A percentile compares a stretch with the other conserved stretches of the same genome.
These are phyloP conservation scores for Aulographum hederae DNA, from an alignment of 2,329 filamentous ascomycete genomes.

Conservation along the genomic window DNA sequence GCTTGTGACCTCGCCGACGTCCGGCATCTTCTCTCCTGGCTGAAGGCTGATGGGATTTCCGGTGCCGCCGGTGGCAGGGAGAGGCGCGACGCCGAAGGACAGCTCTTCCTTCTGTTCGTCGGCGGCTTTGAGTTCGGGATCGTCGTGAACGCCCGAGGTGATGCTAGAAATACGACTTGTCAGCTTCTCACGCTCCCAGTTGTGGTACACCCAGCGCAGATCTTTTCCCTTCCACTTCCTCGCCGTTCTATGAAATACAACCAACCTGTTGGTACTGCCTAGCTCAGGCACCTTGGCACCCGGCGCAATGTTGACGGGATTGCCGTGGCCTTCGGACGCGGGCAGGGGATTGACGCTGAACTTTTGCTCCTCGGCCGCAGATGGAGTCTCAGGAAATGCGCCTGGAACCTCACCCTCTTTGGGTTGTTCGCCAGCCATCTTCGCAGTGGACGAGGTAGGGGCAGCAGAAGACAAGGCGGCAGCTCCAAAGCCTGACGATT, in stretches of 20 bases:
- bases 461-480: conserved; percentile 47
- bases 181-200: conserved; percentile 6
- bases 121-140: conserved; percentile 8
- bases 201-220: conserved; percentile 6
- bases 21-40: conserved; percentile 67
- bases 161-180: conserved; percentile 43
- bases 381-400: conserved; percentile 54
- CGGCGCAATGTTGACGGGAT: conserved; percentile 62
- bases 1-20: conserved; percentile 40
- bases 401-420: conserved; percentile 45
- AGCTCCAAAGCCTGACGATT: conserved; percentile 4
- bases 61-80: conserved; percentile 36
- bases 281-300: conserved; percentile 68
- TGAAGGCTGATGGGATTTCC: conserved; percentile 67
- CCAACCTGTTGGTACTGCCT: too few species aligned
- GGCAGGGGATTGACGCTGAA: conserved; percentile 41
- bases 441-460: conserved; percentile 53
- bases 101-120: conserved; percentile 20
- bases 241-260: conserved; percentile 9
- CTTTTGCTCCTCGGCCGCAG: conserved; percentile 9
- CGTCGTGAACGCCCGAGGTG: conserved; percentile 34
- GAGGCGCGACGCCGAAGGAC: conserved; percentile 36
- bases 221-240: too few species aligned
- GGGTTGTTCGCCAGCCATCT: conserved; percentile 48
- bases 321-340: conserved; percentile 41